A percentile compares a stretch with the other conserved stretches of the same genome.
Conservation (phyloP, 2,329 filamentous ascomycete species). For the Epichloe hybrida region DNA sequence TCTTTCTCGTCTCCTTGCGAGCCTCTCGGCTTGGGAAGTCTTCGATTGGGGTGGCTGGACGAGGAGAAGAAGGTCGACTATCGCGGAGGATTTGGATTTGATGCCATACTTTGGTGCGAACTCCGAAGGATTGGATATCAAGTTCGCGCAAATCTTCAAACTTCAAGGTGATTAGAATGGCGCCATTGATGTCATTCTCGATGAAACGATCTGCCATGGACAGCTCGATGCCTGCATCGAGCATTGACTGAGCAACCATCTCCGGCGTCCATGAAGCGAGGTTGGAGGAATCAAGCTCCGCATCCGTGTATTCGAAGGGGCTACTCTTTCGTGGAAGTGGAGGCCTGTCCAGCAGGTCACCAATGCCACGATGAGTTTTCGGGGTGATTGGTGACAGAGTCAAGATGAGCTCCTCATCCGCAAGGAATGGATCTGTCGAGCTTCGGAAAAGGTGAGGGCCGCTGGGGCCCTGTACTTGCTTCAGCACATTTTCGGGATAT, state of each 20-base stretch:
- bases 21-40: constrained; percentile 40
- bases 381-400: constrained; percentile 64
- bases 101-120: constrained; percentile 67
- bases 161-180: constrained; percentile 78
- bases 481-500: constrained; percentile 47
- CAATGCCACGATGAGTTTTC: constrained; percentile 34
- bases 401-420: constrained; percentile 39
- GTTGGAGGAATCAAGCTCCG: constrained; percentile 42
- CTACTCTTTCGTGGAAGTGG: constrained; percentile 26
- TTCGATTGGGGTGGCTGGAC: constrained; percentile 47
- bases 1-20: constrained; percentile 29
- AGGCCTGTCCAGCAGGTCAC: constrained; percentile 13
- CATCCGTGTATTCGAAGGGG: constrained; percentile 42
- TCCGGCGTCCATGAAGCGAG: constrained; percentile 58
- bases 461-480: constrained; percentile 63
- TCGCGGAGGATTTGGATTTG: constrained; percentile 59
- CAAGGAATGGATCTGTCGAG: constrained; percentile 36
- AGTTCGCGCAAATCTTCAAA: constrained; percentile 78
- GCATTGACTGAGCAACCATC: constrained; percentile 79
- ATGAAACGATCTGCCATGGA: constrained; percentile 71
- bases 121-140: constrained; percentile 68
- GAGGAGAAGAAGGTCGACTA: constrained; percentile 35
- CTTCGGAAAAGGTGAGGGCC: constrained; percentile 85
- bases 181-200: constrained; percentile 82
- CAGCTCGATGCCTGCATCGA: constrained; percentile 65